Conservation (phyloP, 306 rosid genomes). For the Quillaja saponaria region DNA sequence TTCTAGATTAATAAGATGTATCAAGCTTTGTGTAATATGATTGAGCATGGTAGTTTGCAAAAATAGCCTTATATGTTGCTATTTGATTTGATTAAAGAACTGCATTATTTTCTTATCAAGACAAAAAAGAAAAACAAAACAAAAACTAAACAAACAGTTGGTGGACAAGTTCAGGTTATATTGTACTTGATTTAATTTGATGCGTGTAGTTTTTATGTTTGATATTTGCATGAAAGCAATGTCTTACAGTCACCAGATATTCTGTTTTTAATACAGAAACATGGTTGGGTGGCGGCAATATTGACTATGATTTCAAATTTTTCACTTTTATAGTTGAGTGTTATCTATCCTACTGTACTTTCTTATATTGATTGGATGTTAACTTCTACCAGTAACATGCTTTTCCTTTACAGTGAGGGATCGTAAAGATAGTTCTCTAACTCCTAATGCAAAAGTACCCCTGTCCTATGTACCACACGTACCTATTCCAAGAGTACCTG, state of each 20-base stretch:
- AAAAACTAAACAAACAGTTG: conserved; percentile 4
- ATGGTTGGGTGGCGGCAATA: neutral
- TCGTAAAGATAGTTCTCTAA: conserved; percentile 38
- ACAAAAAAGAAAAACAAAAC: conserved; percentile 8
- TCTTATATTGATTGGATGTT: neutral
- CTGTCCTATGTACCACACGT: conserved; percentile 43
- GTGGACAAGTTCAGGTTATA: conserved; percentile 2
- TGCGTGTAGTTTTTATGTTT: conserved; percentile 4
- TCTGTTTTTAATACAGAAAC: too few relatives aligned
- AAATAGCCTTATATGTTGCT: conserved; percentile 3
- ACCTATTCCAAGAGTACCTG: conserved; percentile 41
- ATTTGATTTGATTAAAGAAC: conserved; percentile 11
- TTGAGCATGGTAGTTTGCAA: neutral
- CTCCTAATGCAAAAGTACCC: conserved; percentile 49
- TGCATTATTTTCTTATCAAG: conserved; percentile 12
- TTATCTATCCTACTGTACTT: conserved; percentile 8
- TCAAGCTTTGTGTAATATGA: neutral
- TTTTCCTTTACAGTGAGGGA: conserved; percentile 41
- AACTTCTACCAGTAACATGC: neutral
- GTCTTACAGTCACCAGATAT: too few relatives aligned
- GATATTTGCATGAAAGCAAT: conserved; percentile 13
- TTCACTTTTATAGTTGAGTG: neutral
- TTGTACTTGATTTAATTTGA: conserved; percentile 1
- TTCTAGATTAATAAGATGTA: too few relatives aligned
- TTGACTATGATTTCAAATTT: conserved; percentile 10